Evolutionary conservation across 768 basidiomycete species (phyloP).

Genomic region (Mycena galopus): DNA sequence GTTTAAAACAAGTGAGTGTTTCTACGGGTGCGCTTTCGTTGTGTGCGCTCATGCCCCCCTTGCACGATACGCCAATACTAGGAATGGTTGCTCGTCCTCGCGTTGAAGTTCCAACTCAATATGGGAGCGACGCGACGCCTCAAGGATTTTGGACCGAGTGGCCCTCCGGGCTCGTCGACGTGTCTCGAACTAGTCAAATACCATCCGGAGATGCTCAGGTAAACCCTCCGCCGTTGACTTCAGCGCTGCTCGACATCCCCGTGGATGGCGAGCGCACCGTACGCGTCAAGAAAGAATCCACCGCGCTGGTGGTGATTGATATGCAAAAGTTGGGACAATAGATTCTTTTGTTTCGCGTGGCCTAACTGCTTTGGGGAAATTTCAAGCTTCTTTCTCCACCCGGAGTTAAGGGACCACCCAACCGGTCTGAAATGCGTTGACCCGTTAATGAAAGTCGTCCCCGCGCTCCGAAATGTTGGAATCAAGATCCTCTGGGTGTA

Average conservation of each 20-base stretch:
- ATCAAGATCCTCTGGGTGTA: constrained; percentile 77
- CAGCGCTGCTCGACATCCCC: constrained; percentile 64
- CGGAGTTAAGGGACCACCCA: constrained; percentile 66
- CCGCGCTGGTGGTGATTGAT: constrained; percentile 74
- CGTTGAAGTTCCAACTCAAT: constrained; percentile 61
- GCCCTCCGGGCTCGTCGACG: constrained; percentile 71
- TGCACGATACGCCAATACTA: constrained; percentile 56
- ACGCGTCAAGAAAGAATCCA: constrained; percentile 61
- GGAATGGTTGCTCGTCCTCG: constrained; percentile 62
- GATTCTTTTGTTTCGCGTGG: not conserved
- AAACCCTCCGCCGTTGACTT: constrained; percentile 47
- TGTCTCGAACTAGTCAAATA: constrained; percentile 64
- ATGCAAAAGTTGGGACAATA: constrained; percentile 74
- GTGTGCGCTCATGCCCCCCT: constrained; percentile 29
- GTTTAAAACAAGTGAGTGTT: not conserved
- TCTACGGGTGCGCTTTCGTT: not conserved
- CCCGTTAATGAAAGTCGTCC: constrained; percentile 63
- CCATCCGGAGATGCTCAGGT: constrained; percentile 36
- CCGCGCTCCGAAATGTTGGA: constrained; percentile 61
- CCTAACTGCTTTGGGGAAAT: constrained; percentile 49
- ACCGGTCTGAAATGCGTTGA: constrained; percentile 70
- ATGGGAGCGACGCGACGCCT: constrained; percentile 61
- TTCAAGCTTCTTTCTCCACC: constrained; percentile 78
- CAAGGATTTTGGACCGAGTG: constrained; percentile 76
- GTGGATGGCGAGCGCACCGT: constrained; percentile 66